phyloP scores from a whole-genome alignment of 2,329 filamentous ascomycete species.

The Mollisiaceae sp. region DNA sequence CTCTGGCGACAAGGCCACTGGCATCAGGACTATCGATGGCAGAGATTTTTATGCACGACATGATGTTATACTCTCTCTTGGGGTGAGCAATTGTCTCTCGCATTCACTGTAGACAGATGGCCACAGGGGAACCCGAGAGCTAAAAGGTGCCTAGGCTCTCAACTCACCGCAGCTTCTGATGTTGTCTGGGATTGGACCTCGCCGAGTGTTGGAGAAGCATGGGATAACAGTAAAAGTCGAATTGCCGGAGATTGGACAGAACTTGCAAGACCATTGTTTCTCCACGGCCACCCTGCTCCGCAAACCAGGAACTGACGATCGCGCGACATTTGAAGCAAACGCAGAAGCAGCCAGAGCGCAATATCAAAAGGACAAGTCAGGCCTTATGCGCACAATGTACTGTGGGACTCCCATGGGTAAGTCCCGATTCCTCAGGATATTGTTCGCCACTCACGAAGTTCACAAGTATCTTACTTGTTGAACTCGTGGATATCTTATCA shows the following conservation, averaged over 20 bases:
- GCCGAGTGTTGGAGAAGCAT: constrained; percentile 46
- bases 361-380: constrained; percentile 51
- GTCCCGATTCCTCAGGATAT: too few relatives aligned
- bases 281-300: constrained; percentile 46
- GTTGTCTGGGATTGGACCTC: constrained; percentile 52
- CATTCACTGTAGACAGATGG: too few relatives aligned
- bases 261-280: constrained; percentile 48
- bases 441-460: too few relatives aligned
- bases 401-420: constrained; percentile 45
- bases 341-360: constrained; percentile 50
- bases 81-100: constrained; percentile 32
- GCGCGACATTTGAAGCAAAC: constrained; percentile 52
- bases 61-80: constrained; percentile 56
- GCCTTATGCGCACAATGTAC: constrained; percentile 48
- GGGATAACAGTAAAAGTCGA: constrained; percentile 59
- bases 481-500: not conserved
- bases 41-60: constrained; percentile 40
- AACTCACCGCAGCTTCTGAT: constrained; percentile 55
- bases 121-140: not conserved
- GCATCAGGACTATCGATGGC: constrained; percentile 50
- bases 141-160: constrained; percentile 38
- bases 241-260: constrained; percentile 67
- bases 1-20: constrained; percentile 51
- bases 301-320: constrained; percentile 48
- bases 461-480: not conserved